Percentiles rank a stretch among this genome's conserved stretches.
Conservation (phyloP, 2,329 filamentous ascomycete genomes). For the Lachnellula arida region DNA sequence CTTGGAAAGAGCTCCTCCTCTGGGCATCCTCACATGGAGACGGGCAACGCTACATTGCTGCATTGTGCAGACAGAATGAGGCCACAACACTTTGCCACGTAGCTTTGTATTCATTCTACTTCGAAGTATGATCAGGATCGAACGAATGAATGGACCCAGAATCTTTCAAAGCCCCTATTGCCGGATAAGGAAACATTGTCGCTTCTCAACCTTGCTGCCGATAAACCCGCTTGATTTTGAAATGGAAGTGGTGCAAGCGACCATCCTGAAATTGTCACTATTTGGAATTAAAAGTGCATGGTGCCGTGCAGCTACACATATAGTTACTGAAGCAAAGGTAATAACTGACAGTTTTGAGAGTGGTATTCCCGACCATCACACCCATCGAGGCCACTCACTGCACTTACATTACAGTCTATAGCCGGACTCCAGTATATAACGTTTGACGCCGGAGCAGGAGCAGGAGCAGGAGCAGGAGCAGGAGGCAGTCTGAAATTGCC, state of each 20-base stretch:
- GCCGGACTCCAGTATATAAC: not conserved
- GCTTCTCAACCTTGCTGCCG: not conserved
- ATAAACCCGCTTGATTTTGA: not conserved
- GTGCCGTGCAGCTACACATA: not conserved
- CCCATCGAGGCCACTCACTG: not conserved
- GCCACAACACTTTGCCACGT: constrained; percentile 2
- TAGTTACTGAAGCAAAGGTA: not conserved
- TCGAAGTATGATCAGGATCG: not conserved
- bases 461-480: not conserved
- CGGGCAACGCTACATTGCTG: not conserved
- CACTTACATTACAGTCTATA: not conserved
- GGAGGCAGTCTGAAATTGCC: not conserved
- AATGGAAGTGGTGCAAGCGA: not conserved
- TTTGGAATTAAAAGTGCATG: not conserved
- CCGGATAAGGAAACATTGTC: not conserved
- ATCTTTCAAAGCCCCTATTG: not conserved
- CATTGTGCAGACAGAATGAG: not conserved
- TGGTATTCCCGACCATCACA: not conserved
- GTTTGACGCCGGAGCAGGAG: not conserved
- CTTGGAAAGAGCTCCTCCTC: not conserved
- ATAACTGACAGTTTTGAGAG: not conserved
- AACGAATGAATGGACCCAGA: not conserved
- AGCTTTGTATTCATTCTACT: not conserved
- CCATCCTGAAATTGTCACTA: not conserved
- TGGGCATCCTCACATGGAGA: not conserved